phyloP scores from a whole-genome alignment of 192 early-diverging fungal species.

The Coemansia sp. region DNA sequence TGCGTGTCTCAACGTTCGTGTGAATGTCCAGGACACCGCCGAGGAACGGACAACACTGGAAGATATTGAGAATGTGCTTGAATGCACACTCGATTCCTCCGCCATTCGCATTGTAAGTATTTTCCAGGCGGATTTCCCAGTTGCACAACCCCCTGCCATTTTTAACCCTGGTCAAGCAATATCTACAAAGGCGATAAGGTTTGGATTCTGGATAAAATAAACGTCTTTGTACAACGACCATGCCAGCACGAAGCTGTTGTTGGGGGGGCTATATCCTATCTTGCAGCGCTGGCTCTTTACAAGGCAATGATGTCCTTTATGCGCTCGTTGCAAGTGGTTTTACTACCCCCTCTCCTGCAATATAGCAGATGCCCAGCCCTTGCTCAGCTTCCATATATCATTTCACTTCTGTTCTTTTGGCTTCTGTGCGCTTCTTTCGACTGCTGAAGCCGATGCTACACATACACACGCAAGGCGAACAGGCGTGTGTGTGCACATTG shows the following conservation, averaged over 20 bases:
- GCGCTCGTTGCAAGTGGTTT: too few relatives aligned
- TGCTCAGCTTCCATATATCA: too few relatives aligned
- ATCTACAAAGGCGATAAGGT: background rate
- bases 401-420: too few relatives aligned
- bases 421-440: too few relatives aligned
- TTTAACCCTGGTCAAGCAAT: background rate
- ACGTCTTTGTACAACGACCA: background rate
- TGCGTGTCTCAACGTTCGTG: conserved; percentile 45
- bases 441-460: too few relatives aligned
- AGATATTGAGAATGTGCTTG: conserved; percentile 39
- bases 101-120: conserved; percentile 46
- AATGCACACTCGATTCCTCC: conserved; percentile 31
- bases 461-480: too few relatives aligned
- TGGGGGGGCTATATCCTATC: background rate
- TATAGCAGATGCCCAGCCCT: too few relatives aligned
- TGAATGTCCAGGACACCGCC: conserved; percentile 19
- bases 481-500: too few relatives aligned
- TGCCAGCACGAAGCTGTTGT: background rate
- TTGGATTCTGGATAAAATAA: background rate
- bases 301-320: background rate
- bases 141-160: background rate
- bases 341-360: too few relatives aligned
- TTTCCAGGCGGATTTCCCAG: background rate
- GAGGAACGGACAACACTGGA: conserved; percentile 32
- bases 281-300: background rate